These are phyloP conservation scores for Hypoxylon intermedium DNA, from an alignment of 495 filamentous ascomycete species.

Conservation along the genomic window DNA sequence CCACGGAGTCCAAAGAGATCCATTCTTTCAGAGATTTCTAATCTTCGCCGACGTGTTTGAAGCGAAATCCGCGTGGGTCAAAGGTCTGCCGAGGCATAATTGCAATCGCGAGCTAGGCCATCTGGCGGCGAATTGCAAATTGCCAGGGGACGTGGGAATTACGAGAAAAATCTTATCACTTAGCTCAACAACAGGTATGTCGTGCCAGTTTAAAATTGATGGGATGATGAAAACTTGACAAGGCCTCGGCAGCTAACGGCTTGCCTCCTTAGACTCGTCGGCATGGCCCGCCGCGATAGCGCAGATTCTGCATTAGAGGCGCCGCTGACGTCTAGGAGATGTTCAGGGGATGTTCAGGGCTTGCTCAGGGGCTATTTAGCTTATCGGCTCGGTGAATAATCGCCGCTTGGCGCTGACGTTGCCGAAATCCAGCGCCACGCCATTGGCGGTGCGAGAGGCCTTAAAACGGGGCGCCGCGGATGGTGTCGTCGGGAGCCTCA, in stretches of 20 bases:
- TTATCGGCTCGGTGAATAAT: neutral
- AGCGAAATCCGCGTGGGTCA: neutral
- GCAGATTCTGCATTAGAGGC: neutral
- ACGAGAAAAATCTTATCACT: neutral
- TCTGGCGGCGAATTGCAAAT: neutral
- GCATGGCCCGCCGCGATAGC: neutral
- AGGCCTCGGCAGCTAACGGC: neutral
- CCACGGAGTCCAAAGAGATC: conserved; percentile 1
- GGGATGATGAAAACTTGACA: neutral
- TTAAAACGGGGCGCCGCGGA: neutral
- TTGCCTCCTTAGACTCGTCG: no score
- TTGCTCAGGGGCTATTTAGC: neutral
- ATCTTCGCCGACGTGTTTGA: neutral
- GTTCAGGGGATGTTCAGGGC: neutral
- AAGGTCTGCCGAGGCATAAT: conserved; percentile 5
- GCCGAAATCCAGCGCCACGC: neutral
- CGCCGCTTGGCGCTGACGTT: neutral
- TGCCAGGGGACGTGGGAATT: neutral
- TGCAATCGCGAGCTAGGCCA: neutral
- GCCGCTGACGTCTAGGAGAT: no score
- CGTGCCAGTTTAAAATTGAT: neutral
- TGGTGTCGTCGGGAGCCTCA: neutral
- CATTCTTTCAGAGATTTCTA: neutral
- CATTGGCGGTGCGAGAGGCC: neutral
- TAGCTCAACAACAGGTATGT: neutral